Percentiles rank a stretch among this genome's conserved stretches.
Evolutionary conservation across 2,329 filamentous ascomycete genomes (phyloP).

Genomic region (Albifimbria verrucaria): DNA sequence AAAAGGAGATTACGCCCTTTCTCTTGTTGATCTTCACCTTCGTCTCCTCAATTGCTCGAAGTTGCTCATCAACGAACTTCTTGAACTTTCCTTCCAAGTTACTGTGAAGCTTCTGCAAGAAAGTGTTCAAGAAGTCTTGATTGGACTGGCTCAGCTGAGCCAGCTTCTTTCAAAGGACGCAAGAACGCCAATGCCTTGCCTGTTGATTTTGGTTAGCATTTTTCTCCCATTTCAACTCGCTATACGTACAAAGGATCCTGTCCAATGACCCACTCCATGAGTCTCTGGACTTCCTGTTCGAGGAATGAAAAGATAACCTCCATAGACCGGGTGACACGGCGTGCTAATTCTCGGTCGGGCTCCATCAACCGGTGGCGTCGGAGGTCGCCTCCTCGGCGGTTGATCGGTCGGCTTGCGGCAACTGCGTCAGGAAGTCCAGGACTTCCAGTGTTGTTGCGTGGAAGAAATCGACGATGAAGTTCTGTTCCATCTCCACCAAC

Average conservation of each 20-base stretch:
- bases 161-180: conserved; percentile 77
- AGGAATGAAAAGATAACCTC: conserved; percentile 84
- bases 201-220: conserved; percentile 30
- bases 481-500: conserved; percentile 88
- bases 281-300: conserved; percentile 69
- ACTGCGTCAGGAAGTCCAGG: conserved; percentile 81
- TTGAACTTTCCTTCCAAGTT: conserved; percentile 73
- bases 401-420: conserved; percentile 58
- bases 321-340: conserved; percentile 81
- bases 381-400: conserved; percentile 70
- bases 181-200: conserved; percentile 86
- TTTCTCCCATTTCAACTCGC: not conserved
- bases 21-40: conserved; percentile 99
- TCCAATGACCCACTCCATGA: conserved; percentile 80
- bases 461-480: conserved; percentile 96
- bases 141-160: conserved; percentile 81
- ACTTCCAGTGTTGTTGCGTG: conserved; percentile 84
- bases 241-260: conserved; percentile 76
- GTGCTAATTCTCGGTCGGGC: conserved; percentile 82
- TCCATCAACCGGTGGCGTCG: conserved; percentile 76
- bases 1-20: conserved; percentile 93
- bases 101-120: conserved; percentile 76
- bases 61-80: conserved; percentile 91
- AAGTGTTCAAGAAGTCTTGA: conserved; percentile 82
- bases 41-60: conserved; percentile 93